Base-by-base conservation (phyloP, 2,329 filamentous ascomycete genomes). In the Fusarium tuaranense region DNA sequence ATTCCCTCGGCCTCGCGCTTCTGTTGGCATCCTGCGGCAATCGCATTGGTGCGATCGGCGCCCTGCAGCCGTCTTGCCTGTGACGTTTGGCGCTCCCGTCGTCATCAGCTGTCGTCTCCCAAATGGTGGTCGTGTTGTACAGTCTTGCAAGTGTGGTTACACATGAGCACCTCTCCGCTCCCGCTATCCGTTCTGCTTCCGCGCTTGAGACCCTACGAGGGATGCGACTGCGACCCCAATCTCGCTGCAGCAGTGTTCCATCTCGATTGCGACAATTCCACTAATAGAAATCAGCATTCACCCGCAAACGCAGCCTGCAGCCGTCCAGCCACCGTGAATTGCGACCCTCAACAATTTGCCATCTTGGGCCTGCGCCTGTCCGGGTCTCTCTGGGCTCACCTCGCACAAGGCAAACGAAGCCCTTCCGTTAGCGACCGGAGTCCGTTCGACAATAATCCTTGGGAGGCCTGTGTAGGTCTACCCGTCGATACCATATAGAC, bases 251-350 rank as follows among this genome's bases (percentile, higher is more conserved):
- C 63, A 63, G 68, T 36, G 32, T 66, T 48, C 32, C 22, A 68
- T 62, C 58, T 69, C 67, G 71, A 53, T 71, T 68, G 66, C 62
- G 61, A 70, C 60, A 58, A 51, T 61, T 62, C 62, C 60, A 77
- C 74, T 79, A 76, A 79, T 70, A 78, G 69, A 68, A 74, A 67
- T 32, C 73, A 79, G 78, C 67, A 69, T 61, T 66, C 59, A 68
- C 65, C 69, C 61, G 67, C 58, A 63, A 59, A 65, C 55, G 67
- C 60, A 68, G 53, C 57, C 55, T 57, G 60, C 48, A 72, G 58
- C 60, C 39, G 66, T 63, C 46, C 68, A 75, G 72, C 72, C 69
- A 72, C 69, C 57, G 63, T 58, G 69, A 72, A 75, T 67, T 57
- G 48, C 72, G 64, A 38, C 58, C 64, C 58, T 63, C 60, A 63